These are phyloP conservation scores for Pittosporum tobira DNA, from an alignment of 129 eudicot species.

Conservation along the genomic window DNA sequence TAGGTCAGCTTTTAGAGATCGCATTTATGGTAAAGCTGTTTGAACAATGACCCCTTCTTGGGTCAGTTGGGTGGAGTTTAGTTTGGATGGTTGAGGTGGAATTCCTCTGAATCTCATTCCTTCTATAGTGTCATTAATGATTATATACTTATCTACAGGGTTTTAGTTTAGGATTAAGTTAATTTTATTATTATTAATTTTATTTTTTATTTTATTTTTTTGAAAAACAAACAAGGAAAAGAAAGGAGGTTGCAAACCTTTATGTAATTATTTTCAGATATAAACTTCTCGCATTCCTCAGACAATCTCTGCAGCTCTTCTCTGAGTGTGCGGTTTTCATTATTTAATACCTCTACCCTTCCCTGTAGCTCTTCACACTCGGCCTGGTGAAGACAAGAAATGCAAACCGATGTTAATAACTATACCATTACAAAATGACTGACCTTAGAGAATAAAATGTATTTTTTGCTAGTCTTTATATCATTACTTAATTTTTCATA, in stretches of 20 bases:
- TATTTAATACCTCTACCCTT: conserved; percentile 60
- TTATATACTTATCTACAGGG: too few species aligned
- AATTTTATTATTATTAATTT: too few species aligned
- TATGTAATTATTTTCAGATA: conserved; percentile 64
- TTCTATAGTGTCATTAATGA: too few species aligned
- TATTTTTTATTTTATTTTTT: too few species aligned
- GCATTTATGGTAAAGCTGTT: background rate
- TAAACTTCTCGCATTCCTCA: conserved; percentile 70
- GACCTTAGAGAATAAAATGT: background rate
- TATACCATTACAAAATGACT: background rate
- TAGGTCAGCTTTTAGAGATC: background rate
- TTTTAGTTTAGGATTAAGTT: too few species aligned
- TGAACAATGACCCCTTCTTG: too few species aligned
- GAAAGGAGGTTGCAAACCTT: conserved; percentile 36
- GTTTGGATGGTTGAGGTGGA: too few species aligned
- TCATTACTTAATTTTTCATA: too few species aligned
- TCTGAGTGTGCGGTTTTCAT: conserved; percentile 59
- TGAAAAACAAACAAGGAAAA: background rate
- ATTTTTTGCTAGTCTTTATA: background rate
- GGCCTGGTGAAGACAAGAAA: conserved; percentile 37
- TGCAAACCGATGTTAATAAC: background rate
- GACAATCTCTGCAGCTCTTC: conserved; percentile 76
- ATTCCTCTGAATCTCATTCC: too few species aligned
- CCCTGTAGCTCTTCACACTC: conserved; percentile 95
- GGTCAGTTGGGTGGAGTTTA: too few species aligned